Conservation (phyloP, 2,329 filamentous ascomycete genomes). For the Chrysoporthe cubensis region DNA sequence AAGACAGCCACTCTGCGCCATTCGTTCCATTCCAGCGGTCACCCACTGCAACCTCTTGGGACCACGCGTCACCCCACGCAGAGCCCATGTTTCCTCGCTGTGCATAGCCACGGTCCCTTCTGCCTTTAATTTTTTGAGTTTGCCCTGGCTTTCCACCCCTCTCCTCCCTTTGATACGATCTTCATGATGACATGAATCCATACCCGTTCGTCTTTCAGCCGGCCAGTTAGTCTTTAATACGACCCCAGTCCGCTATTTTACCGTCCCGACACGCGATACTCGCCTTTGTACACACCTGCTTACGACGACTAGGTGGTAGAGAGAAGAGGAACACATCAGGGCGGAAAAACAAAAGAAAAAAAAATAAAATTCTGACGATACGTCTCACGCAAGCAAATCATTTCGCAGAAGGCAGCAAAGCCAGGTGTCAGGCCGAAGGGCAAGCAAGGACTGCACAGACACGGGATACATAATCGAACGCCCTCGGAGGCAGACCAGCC, state of each 20-base stretch:
- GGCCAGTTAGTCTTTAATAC: background rate
- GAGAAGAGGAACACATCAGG: no score
- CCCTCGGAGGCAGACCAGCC: background rate
- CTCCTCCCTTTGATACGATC: no score
- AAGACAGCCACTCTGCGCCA: background rate
- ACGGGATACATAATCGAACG: background rate
- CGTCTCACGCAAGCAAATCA: background rate
- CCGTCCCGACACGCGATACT: no score
- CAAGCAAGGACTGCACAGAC: background rate
- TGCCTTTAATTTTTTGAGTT: background rate
- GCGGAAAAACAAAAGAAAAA: no score
- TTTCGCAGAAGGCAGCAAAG: background rate
- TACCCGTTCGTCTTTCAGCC: background rate
- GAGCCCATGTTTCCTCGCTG: background rate
- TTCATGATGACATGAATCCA: background rate
- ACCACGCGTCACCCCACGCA: slow-evolving; percentile 4
- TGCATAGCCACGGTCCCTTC: slow-evolving; percentile 7
- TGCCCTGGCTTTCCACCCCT: background rate
- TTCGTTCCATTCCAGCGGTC: background rate
- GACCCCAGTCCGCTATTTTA: no score
- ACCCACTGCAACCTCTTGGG: background rate
- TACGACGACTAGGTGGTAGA: no score
- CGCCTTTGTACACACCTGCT: no score
- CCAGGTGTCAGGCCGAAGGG: background rate
- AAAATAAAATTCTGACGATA: background rate